Percentiles rank a stretch among this genome's conserved stretches.
Conservation (phyloP, 441 rosid species). For the Populus hybrid region DNA sequence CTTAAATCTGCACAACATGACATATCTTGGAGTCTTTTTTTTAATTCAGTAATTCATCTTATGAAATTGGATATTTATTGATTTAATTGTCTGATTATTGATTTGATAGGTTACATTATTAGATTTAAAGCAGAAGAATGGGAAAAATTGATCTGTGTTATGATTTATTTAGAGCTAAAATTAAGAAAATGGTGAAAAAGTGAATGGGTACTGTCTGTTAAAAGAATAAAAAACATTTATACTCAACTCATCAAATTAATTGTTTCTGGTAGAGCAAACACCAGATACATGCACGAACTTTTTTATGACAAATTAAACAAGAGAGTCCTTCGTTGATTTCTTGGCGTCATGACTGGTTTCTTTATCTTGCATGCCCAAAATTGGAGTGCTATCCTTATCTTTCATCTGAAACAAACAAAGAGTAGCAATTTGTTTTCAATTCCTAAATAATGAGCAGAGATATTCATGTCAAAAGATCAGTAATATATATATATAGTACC, state of each 20-base stretch:
- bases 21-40: no score
- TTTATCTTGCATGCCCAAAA: conserved; percentile 53
- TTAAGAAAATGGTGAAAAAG: neutral
- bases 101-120: no score
- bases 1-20: no score
- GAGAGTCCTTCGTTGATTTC: conserved; percentile 60
- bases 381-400: conserved; percentile 69
- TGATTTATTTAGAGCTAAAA: neutral
- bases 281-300: neutral
- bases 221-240: conserved; percentile 38
- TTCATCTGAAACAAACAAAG: conserved; percentile 40
- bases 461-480: neutral
- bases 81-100: no score
- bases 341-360: conserved; percentile 55
- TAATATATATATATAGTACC: conserved; percentile 19
- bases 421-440: neutral
- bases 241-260: conserved; percentile 22
- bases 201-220: conserved; percentile 25
- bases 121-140: no score
- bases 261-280: conserved; percentile 7
- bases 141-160: neutral
- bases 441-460: neutral
- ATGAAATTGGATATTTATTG: no score
- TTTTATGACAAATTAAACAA: conserved; percentile 24
- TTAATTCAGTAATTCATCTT: no score